Percentiles rank a stretch among this genome's conserved stretches.
Evolutionary conservation across 2,329 filamentous ascomycete species (phyloP).

Genomic region (Arthroderma uncinatum): DNA sequence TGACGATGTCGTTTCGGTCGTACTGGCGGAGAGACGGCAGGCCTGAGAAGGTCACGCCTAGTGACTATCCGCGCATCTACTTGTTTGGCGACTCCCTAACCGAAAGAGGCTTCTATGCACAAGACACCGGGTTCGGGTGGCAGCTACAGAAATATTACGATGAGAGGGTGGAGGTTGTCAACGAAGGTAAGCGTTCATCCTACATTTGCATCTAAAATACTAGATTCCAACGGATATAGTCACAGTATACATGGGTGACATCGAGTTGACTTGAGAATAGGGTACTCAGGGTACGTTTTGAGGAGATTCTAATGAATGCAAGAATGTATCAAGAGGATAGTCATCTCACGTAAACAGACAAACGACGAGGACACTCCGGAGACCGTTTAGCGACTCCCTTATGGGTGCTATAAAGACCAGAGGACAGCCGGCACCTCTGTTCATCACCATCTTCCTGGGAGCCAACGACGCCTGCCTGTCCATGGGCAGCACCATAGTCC

Average conservation of each 20-base stretch:
- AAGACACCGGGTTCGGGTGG: conserved; percentile 15
- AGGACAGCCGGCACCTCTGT: conserved; percentile 20
- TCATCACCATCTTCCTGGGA: conserved; percentile 33
- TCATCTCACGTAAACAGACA: conserved; percentile 7
- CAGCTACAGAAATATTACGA: conserved; percentile 16
- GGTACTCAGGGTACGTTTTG: conserved; percentile 14
- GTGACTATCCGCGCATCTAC: conserved; percentile 17
- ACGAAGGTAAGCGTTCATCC: conserved; percentile 12
- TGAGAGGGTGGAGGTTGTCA: conserved; percentile 16
- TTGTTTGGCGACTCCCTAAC: conserved; percentile 19
- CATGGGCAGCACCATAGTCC: conserved; percentile 20
- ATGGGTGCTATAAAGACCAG: conserved; percentile 10
- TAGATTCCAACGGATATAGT: background rate
- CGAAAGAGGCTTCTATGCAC: conserved; percentile 13
- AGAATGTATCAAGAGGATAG: background rate
- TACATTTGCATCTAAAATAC: background rate
- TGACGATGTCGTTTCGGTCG: background rate
- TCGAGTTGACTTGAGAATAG: conserved; percentile 6
- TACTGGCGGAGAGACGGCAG: background rate
- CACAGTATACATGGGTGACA: background rate
- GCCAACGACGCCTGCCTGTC: conserved; percentile 31
- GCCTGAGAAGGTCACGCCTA: conserved; percentile 1
- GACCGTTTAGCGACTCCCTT: conserved; percentile 11
- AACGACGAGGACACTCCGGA: conserved; percentile 14
- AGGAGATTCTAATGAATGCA: background rate